A percentile compares a stretch with the other conserved stretches of the same genome.
phyloP scores from a whole-genome alignment of 2,329 filamentous ascomycete species.

The Colletotrichum magnum region DNA sequence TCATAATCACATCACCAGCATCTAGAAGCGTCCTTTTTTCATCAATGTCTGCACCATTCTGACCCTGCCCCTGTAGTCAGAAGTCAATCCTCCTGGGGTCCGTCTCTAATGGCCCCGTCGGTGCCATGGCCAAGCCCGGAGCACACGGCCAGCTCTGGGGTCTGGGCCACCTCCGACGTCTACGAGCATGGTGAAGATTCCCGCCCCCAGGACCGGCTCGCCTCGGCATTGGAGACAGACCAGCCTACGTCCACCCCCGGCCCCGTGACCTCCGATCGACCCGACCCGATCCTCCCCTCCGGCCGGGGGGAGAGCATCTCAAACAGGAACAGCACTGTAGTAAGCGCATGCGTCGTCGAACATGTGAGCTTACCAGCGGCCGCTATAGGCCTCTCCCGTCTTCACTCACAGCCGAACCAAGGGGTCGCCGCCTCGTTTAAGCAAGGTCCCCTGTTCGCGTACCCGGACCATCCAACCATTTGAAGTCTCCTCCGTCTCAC shows the following conservation, averaged over 20 bases:
- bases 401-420: too few species aligned
- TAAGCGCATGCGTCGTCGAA: neutral
- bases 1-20: neutral
- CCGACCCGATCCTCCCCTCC: neutral
- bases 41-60: neutral
- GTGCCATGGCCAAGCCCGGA: neutral
- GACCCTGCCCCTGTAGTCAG: conserved; percentile 8
- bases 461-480: neutral
- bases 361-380: conserved; percentile 18
- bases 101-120: too few species aligned
- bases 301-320: too few species aligned
- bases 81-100: neutral
- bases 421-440: neutral
- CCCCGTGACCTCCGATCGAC: conserved; percentile 13
- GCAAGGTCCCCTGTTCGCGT: neutral
- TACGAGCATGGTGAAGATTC: too few species aligned
- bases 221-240: neutral
- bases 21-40: neutral
- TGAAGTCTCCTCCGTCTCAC: conserved; percentile 7
- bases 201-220: conserved; percentile 10
- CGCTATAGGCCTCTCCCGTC: neutral
- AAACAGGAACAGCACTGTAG: neutral
- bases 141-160: neutral
- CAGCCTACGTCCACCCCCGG: neutral
- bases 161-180: too few species aligned